phyloP scores from a whole-genome alignment of 2,329 filamentous ascomycete species.

The Penicillium sp. region DNA sequence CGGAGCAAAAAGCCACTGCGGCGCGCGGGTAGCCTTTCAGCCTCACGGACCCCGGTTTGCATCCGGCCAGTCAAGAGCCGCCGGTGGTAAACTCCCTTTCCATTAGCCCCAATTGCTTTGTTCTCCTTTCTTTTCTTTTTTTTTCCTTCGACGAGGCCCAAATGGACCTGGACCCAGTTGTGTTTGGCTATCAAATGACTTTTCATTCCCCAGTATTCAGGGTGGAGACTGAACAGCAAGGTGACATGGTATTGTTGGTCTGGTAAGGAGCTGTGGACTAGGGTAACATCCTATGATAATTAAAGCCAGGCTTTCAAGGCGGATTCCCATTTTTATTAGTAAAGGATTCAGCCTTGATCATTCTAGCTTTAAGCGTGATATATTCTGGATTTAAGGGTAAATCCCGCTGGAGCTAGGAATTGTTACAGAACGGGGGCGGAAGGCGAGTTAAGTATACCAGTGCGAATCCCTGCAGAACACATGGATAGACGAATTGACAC shows the following conservation, averaged over 20 bases:
- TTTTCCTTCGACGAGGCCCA: too few species aligned
- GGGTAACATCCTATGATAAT: too few species aligned
- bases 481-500: background rate
- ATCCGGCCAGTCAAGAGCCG: conserved; percentile 22
- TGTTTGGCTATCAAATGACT: background rate
- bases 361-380: background rate
- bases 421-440: background rate
- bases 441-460: background rate
- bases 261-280: too few species aligned
- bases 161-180: too few species aligned
- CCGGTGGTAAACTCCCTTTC: background rate
- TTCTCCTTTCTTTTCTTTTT: background rate
- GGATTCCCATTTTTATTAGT: background rate
- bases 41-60: conserved; percentile 13
- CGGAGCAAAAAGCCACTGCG: conserved; percentile 15
- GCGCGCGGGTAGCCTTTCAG: conserved; percentile 23
- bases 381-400: background rate
- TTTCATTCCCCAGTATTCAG: too few species aligned
- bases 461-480: background rate
- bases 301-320: too few species aligned
- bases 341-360: background rate
- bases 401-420: background rate
- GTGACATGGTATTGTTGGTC: too few species aligned
- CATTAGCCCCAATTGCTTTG: background rate
- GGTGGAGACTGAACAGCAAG: too few species aligned